Evolutionary conservation across 495 filamentous ascomycete species (phyloP), one percentile per base, ranked within the genome.

Genomic region (Hypoxylon rickii): DNA sequence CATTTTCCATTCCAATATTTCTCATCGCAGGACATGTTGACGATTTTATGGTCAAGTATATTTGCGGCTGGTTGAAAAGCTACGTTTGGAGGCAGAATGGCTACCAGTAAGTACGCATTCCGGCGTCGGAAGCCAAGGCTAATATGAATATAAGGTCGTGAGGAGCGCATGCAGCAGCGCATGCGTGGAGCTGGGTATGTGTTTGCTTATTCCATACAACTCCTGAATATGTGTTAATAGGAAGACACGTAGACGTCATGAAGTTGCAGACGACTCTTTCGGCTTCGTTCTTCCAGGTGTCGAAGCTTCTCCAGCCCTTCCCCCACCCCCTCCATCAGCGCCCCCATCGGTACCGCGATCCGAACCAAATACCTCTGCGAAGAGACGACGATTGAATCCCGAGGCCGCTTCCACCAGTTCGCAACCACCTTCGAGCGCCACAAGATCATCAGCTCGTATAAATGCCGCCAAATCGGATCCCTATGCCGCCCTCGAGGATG

Each of bases 101-200:
- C 63, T n/a, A 60, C 59, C 5, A 66, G 66, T 69, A 57, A 61
- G 66, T 2, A 12, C 8, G 11, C 34, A 38, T 13, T 7, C 18
- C 11, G n/a, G 22, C 21, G 3, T 13, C 8, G 10, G 6, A 22
- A 33, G 41, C 21, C 33, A 41, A 2, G 39, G 36, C 66, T 70
- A 64, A 72, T 47, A 50, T 38, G 7, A 19, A 19, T 13, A 37
- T 53, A 33, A 74, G 70, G 65, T 47, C 72, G 76, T 66, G 69
- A 77, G 60, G 76, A 78, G 65, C 76, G 76, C 54, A 71, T 78
- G 70, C 71, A 71, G 51, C 71, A 76, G 63, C 76, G 76, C 68
- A 77, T 79, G 70, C 75, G 76, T 53, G 76, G 76, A 19, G 76
- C 76, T 41, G 70, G 68, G 75, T 78, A 71, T 45, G 67, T 49